Base-by-base conservation (phyloP, 805 yeast species). In the Cephaloascus fragrans region DNA sequence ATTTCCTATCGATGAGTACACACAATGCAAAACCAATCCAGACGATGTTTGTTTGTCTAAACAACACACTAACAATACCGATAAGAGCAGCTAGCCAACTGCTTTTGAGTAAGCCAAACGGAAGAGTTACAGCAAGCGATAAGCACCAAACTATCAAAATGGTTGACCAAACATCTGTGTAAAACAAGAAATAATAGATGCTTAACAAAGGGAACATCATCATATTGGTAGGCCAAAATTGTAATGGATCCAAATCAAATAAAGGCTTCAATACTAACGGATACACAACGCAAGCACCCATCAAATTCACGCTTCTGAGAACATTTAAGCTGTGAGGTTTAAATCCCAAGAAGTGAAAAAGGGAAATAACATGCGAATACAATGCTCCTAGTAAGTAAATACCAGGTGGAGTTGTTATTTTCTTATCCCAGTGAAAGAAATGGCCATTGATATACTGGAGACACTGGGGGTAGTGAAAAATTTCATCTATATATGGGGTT, bases 351-450 rank as follows among this genome's bases (percentile, higher is more conserved):
- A 12, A 23, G 28, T 12, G 6, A 12, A 23, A 31, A 31, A 31
- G 15, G 3, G 57, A 55, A 43, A 77, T 44, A 3, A 68, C 37
- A 28, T 58, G 58, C 6, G 62, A 35, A 44, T 67, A 72, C 3
- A 47, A 44, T 26, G 59, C 57, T 4, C 75, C 76, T 8, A 75
- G 45, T 4, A 57, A 41, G 53, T 93, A 90, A 15, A 90, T 62
- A 0, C 97, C 98, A 1, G 97, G 97, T 1, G 98, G 98, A 0
- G 98, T 93, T 2, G 98, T 90, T 53, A 93, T 87, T 53, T 90
- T 89, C 10, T 78, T 70, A 56, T 93, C 87, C 96, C 96, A 88
- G 1, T 62, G 50, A n/a, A 45, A 39, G 61, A 78, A 87, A 38
- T 76, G 63, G 10, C 81, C 82, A 2, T 55, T 47, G 42, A 86